Conservation (phyloP, 2,329 filamentous ascomycete species). For the Tympanopsis confertula region DNA sequence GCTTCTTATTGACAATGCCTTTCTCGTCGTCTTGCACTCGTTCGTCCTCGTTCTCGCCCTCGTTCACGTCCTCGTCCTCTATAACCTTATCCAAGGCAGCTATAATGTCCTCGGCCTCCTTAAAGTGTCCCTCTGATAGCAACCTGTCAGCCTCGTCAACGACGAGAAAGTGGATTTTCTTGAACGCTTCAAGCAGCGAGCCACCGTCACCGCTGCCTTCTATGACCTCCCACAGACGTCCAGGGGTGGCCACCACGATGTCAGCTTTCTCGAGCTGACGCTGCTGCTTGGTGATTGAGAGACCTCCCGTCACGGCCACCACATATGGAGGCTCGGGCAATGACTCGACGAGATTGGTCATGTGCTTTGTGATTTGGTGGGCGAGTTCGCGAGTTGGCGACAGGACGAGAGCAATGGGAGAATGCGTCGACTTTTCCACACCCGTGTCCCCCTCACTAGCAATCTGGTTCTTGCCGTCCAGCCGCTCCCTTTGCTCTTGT, state of each 20-base stretch:
- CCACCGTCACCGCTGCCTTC: too few relatives aligned
- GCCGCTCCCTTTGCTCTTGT: not conserved
- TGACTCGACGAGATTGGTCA: not conserved
- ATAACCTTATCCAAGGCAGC: not conserved
- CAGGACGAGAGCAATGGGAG: not conserved
- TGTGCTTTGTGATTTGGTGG: not conserved
- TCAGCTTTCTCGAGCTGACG: not conserved
- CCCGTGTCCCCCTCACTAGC: too few relatives aligned
- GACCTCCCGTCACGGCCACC: not conserved
- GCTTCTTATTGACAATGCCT: too few relatives aligned
- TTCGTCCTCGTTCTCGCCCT: not conserved
- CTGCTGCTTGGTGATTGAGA: not conserved
- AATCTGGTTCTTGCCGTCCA: not conserved
- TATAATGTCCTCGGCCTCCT: not conserved
- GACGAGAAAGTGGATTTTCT: not conserved
- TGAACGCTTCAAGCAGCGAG: not conserved
- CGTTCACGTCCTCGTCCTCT: not conserved
- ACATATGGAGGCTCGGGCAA: not conserved
- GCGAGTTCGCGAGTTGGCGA: not conserved
- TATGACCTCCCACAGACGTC: not conserved
- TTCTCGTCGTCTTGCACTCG: not conserved
- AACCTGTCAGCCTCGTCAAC: not conserved
- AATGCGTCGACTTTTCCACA: not conserved
- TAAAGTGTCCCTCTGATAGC: not conserved
- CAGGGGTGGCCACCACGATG: not conserved